Conservation (phyloP, 2,329 filamentous ascomycete genomes). For the Zopfia rhizophila region DNA sequence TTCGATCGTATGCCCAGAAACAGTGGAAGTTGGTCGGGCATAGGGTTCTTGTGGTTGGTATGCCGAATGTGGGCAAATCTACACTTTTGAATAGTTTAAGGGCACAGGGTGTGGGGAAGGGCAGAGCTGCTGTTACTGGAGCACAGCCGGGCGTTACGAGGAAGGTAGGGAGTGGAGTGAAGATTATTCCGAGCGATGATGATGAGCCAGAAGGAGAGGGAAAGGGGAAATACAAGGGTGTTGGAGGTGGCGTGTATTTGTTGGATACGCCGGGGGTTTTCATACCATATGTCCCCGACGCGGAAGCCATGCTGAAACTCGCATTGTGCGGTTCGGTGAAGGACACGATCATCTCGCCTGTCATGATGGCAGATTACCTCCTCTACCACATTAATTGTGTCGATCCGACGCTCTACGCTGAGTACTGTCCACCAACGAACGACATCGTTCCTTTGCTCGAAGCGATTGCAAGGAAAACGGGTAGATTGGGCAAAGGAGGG, state of each 20-base stretch:
- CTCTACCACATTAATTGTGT: conserved; percentile 82
- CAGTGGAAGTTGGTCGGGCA: conserved; percentile 78
- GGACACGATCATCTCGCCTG: conserved; percentile 81
- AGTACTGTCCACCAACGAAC: conserved; percentile 83
- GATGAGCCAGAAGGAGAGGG: conserved; percentile 48
- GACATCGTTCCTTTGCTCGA: conserved; percentile 79
- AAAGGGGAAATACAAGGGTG: conserved; percentile 54
- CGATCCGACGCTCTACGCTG: conserved; percentile 70
- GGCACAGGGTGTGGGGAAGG: conserved; percentile 69
- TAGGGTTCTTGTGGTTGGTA: conserved; percentile 88
- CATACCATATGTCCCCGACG: conserved; percentile 86
- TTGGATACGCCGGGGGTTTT: conserved; percentile 96
- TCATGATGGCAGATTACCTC: conserved; percentile 88
- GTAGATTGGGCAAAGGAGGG: conserved; percentile 79
- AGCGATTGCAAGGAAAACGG: conserved; percentile 76
- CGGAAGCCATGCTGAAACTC: conserved; percentile 94
- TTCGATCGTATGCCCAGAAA: conserved; percentile 62
- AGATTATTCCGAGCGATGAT: conserved; percentile 70
- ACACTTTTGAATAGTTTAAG: conserved; percentile 91
- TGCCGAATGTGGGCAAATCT: conserved; percentile 98
- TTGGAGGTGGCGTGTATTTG: conserved; percentile 75
- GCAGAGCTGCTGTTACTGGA: conserved; percentile 83
- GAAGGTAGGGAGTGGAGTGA: conserved; percentile 83
- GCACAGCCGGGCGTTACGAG: conserved; percentile 90
- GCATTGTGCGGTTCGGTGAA: conserved; percentile 91